These are phyloP conservation scores for Trichoderma pleuroti DNA, from an alignment of 2,329 filamentous ascomycete genomes.

Conservation along the genomic window DNA sequence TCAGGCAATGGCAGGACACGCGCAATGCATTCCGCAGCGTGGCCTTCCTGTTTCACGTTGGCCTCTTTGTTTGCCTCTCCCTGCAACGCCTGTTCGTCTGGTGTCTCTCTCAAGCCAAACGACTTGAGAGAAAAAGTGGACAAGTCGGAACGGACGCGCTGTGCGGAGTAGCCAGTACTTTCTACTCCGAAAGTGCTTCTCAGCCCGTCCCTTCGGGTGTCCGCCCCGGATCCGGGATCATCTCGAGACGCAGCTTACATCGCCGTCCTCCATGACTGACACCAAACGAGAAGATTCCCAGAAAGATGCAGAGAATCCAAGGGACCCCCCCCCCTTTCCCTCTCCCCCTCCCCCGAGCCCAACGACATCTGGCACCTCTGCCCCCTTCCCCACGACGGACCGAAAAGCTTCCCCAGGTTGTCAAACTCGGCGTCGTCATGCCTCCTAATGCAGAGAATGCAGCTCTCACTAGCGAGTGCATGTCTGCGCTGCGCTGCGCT, in stretches of 20 bases:
- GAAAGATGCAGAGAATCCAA: neutral
- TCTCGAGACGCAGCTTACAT: neutral
- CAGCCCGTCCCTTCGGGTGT: conserved; percentile 12
- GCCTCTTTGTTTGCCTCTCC: conserved; percentile 1
- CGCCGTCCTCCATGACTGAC: neutral
- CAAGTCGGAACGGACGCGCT: neutral
- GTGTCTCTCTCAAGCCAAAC: neutral
- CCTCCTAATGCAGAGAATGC: conserved; percentile 16
- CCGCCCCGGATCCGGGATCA: conserved; percentile 13
- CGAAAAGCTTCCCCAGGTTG: conserved; percentile 17
- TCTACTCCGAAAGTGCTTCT: neutral
- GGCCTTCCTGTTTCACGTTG: conserved; percentile 13
- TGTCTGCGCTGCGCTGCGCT: conserved; percentile 8
- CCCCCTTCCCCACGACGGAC: conserved; percentile 17
- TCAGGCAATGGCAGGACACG: conserved; percentile 1
- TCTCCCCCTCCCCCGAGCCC: neutral
- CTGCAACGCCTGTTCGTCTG: neutral
- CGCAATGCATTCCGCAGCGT: conserved; percentile 1
- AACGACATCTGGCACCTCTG: neutral
- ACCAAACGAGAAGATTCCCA: neutral
- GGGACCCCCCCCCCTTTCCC: neutral
- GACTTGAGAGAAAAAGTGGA: neutral
- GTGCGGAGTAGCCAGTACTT: conserved; percentile 11
- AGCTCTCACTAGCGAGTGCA: conserved; percentile 6
- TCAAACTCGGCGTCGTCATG: neutral